These are phyloP conservation scores for Vanderwaltozyma polyspora DNA, from an alignment of 805 yeast species.

Conservation along the genomic window DNA sequence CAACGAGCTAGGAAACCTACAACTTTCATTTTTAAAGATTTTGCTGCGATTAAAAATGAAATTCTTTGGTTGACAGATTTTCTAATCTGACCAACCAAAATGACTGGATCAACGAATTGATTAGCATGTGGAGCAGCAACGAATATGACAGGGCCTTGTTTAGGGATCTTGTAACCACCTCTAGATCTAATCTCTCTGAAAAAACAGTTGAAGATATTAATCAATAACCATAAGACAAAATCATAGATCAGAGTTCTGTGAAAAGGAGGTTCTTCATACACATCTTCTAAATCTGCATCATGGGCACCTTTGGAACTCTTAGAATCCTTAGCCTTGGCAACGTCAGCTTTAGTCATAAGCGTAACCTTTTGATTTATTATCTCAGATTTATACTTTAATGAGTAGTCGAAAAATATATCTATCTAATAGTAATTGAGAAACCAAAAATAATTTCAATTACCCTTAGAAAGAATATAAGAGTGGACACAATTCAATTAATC, in stretches of 20 bases:
- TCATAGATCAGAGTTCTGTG: conserved; percentile 37
- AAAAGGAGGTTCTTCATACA: conserved; percentile 31
- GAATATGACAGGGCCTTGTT: conserved; percentile 73
- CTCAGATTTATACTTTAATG: no score
- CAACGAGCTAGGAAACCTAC: conserved; percentile 69
- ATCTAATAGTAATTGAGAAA: no score
- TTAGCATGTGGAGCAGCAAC: conserved; percentile 98
- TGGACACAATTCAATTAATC: no score
- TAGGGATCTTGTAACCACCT: conserved; percentile 67
- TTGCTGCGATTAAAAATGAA: conserved; percentile 77
- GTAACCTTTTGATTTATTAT: no score
- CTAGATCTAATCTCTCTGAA: conserved; percentile 83
- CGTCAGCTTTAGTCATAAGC: background rate
- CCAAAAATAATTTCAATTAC: no score
- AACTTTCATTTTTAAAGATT: conserved; percentile 50
- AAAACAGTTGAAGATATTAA: conserved; percentile 48
- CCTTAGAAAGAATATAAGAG: no score
- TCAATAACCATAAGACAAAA: conserved; percentile 39
- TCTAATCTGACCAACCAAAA: conserved; percentile 73
- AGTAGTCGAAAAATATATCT: background rate
- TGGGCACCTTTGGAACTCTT: background rate
- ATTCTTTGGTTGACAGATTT: conserved; percentile 55
- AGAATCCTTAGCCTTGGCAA: background rate
- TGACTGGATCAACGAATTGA: conserved; percentile 71
- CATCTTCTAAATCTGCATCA: conserved; percentile 1